These are phyloP conservation scores for Agaricus blazei DNA, from an alignment of 768 basidiomycete genomes.

Conservation along the genomic window DNA sequence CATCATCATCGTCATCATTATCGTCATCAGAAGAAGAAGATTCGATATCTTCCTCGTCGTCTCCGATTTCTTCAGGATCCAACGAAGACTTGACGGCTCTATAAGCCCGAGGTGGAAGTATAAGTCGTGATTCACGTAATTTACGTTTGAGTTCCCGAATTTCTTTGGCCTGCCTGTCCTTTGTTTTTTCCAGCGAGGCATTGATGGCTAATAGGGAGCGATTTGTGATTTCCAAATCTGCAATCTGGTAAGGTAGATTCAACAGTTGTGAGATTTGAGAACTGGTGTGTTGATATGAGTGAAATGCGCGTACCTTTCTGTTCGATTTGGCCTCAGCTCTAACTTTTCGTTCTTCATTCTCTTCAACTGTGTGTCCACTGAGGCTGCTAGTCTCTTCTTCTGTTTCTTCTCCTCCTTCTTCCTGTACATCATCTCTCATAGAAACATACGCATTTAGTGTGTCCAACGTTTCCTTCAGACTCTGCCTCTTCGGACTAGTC, in stretches of 20 bases:
- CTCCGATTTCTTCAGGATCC: constrained; percentile 34
- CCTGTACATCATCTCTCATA: constrained; percentile 12
- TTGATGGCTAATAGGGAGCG: constrained; percentile 84
- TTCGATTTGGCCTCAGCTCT: constrained; percentile 78
- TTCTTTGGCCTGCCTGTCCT: constrained; percentile 77
- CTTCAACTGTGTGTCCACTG: constrained; percentile 4
- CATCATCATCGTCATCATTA: constrained; percentile 36
- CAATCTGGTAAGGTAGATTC: constrained; percentile 51
- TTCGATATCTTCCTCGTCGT: constrained; percentile 45
- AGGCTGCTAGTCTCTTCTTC: not conserved
- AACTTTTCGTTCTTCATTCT: constrained; percentile 45
- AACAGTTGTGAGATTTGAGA: not conserved
- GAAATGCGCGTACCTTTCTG: constrained; percentile 56
- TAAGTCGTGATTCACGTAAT: constrained; percentile 75
- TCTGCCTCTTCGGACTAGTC: constrained; percentile 16
- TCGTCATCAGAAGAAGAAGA: constrained; percentile 15
- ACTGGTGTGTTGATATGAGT: not conserved
- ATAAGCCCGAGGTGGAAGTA: constrained; percentile 64
- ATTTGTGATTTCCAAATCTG: constrained; percentile 89
- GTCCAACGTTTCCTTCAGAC: constrained; percentile 33
- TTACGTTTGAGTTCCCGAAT: constrained; percentile 81
- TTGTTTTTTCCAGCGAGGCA: constrained; percentile 71
- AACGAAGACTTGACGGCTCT: constrained; percentile 50
- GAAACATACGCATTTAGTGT: constrained; percentile 36
- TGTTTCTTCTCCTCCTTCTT: no score